These are phyloP conservation scores for Ganoderma lucidum DNA, from an alignment of 1,284 basidiomycete genomes.

Conservation along the genomic window DNA sequence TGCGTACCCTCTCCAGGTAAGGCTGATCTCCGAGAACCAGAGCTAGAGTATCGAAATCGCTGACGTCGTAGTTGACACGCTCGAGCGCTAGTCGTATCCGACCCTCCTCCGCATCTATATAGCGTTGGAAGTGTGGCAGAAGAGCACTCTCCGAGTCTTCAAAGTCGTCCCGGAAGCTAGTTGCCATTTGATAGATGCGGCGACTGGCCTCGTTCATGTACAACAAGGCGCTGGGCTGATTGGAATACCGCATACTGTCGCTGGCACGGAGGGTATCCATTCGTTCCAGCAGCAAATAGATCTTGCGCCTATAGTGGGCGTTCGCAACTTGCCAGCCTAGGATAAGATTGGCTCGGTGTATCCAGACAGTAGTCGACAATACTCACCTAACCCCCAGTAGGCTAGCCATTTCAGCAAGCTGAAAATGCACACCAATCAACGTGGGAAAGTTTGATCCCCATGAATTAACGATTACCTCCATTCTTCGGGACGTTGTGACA, in stretches of 20 bases:
- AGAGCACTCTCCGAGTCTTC: neutral
- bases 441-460: neutral
- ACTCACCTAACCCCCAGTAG: neutral
- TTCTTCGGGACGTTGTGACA: neutral
- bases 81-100: neutral
- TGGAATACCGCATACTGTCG: neutral
- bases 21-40: slow-evolving; percentile 1
- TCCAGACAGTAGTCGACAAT: neutral
- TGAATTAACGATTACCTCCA: neutral
- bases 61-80: neutral
- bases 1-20: slow-evolving; percentile 1
- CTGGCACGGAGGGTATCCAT: neutral
- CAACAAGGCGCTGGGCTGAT: neutral
- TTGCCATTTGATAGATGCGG: neutral
- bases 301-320: neutral
- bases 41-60: neutral
- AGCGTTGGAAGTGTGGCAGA: neutral
- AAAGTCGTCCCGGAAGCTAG: neutral
- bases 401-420: neutral
- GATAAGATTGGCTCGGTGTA: neutral
- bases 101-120: neutral
- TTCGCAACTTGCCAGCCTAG: neutral
- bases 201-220: slow-evolving; percentile 3
- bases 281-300: neutral
- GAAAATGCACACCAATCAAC: neutral